Percentiles rank a stretch among this genome's conserved stretches.
Evolutionary conservation across 2,329 filamentous ascomycete genomes (phyloP).

Genomic region (Helminthosporium solani): DNA sequence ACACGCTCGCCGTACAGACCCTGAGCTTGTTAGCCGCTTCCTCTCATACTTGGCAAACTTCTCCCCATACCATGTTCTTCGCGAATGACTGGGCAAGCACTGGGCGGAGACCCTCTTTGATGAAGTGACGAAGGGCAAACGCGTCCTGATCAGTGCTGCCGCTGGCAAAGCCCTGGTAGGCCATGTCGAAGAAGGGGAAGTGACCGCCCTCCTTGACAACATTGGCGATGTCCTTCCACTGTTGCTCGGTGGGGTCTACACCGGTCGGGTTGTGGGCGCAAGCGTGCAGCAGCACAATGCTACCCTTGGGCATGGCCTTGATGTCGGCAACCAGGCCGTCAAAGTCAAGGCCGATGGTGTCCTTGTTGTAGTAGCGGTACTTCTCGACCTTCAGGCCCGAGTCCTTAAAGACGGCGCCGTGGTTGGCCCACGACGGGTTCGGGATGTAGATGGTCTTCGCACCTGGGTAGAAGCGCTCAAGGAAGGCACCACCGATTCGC

Average conservation of each 20-base stretch:
- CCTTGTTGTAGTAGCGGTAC: slow-evolving; percentile 99
- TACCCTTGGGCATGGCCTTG: slow-evolving; percentile 81
- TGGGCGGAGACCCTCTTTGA: slow-evolving; percentile 86
- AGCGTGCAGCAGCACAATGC: slow-evolving; percentile 90
- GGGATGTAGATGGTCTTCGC: slow-evolving; percentile 97
- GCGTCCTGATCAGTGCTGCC: slow-evolving; percentile 91
- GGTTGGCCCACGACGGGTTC: slow-evolving; percentile 96
- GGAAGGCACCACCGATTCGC: slow-evolving; percentile 90
- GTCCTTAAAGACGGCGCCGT: slow-evolving; percentile 94
- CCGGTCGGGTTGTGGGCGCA: slow-evolving; percentile 98
- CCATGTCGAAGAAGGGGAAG: slow-evolving; percentile 99
- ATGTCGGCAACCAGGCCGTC: slow-evolving; percentile 89
- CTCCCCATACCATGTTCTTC: slow-evolving; percentile 85
- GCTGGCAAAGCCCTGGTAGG: slow-evolving; percentile 96
- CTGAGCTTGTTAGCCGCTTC: slow-evolving; percentile 43
- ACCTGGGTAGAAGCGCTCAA: slow-evolving; percentile 85
- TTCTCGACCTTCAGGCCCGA: slow-evolving; percentile 86
- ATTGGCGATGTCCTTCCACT: slow-evolving; percentile 89
- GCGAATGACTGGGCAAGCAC: slow-evolving; percentile 91
- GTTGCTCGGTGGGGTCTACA: slow-evolving; percentile 85
- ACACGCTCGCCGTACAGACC: slow-evolving; percentile 98
- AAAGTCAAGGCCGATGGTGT: slow-evolving; percentile 97
- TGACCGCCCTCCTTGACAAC: slow-evolving; percentile 83
- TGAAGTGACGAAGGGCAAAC: slow-evolving; percentile 89
- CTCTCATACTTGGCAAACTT: background rate